phyloP scores from a whole-genome alignment of 257 asterid species.

The Anisodus acutangulus region DNA sequence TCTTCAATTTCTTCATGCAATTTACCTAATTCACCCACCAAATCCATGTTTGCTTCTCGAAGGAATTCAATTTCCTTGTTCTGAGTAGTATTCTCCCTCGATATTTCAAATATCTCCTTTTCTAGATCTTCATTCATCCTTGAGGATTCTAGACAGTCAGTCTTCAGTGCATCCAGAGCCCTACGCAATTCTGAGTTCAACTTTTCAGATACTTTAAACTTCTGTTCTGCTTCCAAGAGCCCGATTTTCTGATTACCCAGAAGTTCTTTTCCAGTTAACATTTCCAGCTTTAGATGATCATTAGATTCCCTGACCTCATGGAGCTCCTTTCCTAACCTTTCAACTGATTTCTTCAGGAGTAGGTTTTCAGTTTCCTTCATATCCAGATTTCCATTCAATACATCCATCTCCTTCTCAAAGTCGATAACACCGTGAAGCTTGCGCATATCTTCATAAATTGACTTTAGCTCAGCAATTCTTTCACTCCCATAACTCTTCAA shows the following conservation, averaged over 20 bases:
- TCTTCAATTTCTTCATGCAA: conserved; percentile 67
- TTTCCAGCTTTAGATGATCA: conserved; percentile 52
- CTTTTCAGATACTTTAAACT: conserved; percentile 58
- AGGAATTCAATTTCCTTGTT: conserved; percentile 61
- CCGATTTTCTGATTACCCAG: conserved; percentile 50
- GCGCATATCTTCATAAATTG: conserved; percentile 52
- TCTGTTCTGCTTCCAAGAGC: conserved; percentile 54
- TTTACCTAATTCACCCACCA: conserved; percentile 55
- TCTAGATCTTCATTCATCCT: conserved; percentile 50
- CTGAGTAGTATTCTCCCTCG: conserved; percentile 55
- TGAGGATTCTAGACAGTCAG: conserved; percentile 48
- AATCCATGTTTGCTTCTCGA: conserved; percentile 44
- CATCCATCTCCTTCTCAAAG: conserved; percentile 52
- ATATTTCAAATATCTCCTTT: conserved; percentile 46
- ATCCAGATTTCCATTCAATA: conserved; percentile 55
- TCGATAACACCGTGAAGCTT: conserved; percentile 49
- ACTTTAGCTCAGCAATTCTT: conserved; percentile 51
- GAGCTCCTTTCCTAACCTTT: conserved; percentile 61
- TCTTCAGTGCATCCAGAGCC: conserved; percentile 55
- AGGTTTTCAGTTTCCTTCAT: conserved; percentile 60
- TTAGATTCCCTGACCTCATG: conserved; percentile 51
- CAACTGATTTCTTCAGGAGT: conserved; percentile 56
- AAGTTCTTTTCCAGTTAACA: conserved; percentile 42
- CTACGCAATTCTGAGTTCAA: conserved; percentile 50
- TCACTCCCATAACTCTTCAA: conserved; percentile 50